phyloP scores from a whole-genome alignment of 2,329 filamentous ascomycete species.

The Arthroderma sp. region DNA sequence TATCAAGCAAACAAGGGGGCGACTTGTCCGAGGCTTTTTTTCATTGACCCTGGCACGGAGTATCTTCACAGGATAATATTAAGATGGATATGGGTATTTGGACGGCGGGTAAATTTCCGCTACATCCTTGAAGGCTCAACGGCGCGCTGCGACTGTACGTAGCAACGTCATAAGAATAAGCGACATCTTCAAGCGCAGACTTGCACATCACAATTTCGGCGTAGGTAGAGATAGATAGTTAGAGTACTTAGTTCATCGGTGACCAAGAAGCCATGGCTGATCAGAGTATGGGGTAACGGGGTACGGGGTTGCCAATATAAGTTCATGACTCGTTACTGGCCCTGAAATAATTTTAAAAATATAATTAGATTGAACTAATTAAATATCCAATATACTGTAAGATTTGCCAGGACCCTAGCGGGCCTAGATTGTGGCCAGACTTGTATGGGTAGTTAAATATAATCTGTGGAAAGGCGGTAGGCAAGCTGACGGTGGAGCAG shows the following conservation, averaged over 20 bases:
- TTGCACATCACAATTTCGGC: not conserved
- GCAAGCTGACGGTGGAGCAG: not conserved
- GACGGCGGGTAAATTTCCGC: not conserved
- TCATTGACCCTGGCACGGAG: not conserved
- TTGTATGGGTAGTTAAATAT: not conserved
- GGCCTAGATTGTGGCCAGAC: not conserved
- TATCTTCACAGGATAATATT: not conserved
- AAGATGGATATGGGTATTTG: not conserved
- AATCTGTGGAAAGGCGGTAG: not conserved
- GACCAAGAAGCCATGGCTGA: too few species aligned
- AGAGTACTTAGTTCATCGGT: not conserved
- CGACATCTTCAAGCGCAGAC: not conserved
- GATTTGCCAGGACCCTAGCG: not conserved
- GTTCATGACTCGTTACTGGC: not conserved
- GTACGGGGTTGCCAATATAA: not conserved
- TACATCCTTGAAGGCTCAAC: not conserved
- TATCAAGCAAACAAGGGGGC: not conserved
- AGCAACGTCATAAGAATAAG: not conserved
- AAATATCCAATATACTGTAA: not conserved
- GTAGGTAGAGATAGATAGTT: not conserved
- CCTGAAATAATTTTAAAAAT: not conserved
- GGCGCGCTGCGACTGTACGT: not conserved
- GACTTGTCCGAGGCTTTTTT: too few species aligned
- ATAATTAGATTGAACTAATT: not conserved
- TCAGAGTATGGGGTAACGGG: not conserved